Percentiles rank a stretch among this genome's conserved stretches.
These are phyloP conservation scores for Arxiozyma slooffiae DNA, from an alignment of 1,139 yeast species.

Conservation along the genomic window DNA sequence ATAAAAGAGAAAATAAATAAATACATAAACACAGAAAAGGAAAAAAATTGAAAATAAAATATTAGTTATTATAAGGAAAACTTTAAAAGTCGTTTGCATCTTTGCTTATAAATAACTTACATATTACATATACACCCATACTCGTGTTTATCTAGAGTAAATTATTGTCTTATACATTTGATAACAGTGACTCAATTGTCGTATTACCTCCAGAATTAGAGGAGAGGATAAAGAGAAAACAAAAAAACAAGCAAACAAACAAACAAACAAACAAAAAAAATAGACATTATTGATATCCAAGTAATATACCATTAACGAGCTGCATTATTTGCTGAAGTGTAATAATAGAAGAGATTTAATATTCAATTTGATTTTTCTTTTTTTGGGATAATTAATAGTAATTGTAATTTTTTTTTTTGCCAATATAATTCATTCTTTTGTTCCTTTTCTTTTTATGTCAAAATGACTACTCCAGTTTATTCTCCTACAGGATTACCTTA, in stretches of 20 bases:
- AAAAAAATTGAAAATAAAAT: neutral
- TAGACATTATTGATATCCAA: too few species aligned
- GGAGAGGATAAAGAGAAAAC: neutral
- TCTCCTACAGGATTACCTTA: conserved; percentile 29
- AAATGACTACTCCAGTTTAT: conserved; percentile 26
- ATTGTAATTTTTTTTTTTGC: too few species aligned
- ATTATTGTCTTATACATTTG: too few species aligned
- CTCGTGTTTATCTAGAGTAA: neutral
- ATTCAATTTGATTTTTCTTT: neutral
- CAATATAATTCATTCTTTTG: neutral
- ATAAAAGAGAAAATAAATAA: too few species aligned
- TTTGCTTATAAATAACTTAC: too few species aligned
- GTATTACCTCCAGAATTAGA: neutral
- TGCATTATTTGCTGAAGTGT: neutral
- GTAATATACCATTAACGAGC: too few species aligned
- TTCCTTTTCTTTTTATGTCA: too few species aligned
- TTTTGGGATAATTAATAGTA: too few species aligned
- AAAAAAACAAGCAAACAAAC: too few species aligned
- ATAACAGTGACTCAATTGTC: neutral
- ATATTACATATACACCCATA: neutral
- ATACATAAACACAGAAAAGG: neutral
- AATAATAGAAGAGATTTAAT: too few species aligned
- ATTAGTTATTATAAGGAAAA: too few species aligned
- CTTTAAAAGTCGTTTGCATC: neutral
- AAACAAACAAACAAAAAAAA: too few species aligned